Evolutionary conservation across 1,139 yeast genomes (phyloP).

Genomic region (Suhomyces yuchorum): DNA sequence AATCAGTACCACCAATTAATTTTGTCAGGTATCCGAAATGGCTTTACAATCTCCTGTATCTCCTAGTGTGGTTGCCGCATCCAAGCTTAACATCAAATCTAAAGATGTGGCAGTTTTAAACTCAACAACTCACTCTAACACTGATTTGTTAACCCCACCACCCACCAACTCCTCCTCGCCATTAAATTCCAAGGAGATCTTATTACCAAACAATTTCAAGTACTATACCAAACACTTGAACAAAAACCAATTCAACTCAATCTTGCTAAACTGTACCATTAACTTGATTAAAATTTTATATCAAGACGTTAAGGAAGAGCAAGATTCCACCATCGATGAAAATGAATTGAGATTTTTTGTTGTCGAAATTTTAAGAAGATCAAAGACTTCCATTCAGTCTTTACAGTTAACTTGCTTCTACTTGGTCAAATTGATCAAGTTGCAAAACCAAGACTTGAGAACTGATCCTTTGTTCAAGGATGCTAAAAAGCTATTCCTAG

Average conservation of each 20-base stretch:
- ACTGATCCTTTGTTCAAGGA: slow-evolving; percentile 34
- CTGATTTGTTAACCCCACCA: slow-evolving; percentile 22
- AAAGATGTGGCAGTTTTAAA: slow-evolving; percentile 5
- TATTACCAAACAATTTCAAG: slow-evolving; percentile 40
- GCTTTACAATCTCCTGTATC: slow-evolving; percentile 16
- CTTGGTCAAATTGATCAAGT: slow-evolving; percentile 48
- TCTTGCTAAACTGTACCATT: slow-evolving; percentile 41
- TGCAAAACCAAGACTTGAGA: slow-evolving; percentile 10
- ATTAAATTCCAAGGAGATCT: slow-evolving; percentile 15
- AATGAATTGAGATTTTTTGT: slow-evolving; percentile 48
- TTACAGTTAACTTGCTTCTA: slow-evolving; percentile 70
- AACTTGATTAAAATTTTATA: slow-evolving; percentile 42
- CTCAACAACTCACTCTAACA: background rate
- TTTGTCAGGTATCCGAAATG: slow-evolving; percentile 10
- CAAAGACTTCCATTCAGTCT: slow-evolving; percentile 65
- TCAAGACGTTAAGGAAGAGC: slow-evolving; percentile 16
- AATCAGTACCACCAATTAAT: slow-evolving; percentile 2
- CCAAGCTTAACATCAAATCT: slow-evolving; percentile 4
- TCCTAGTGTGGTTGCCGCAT: slow-evolving; percentile 7
- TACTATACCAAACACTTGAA: slow-evolving; percentile 45
- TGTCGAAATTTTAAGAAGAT: slow-evolving; percentile 66
- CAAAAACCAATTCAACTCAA: slow-evolving; percentile 45
- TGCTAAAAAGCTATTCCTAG: slow-evolving; percentile 67
- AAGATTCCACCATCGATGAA: slow-evolving; percentile 19
- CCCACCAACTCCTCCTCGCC: slow-evolving; percentile 21